phyloP scores from a whole-genome alignment of 2,329 filamentous ascomycete species.

The Didymella pinodella region DNA sequence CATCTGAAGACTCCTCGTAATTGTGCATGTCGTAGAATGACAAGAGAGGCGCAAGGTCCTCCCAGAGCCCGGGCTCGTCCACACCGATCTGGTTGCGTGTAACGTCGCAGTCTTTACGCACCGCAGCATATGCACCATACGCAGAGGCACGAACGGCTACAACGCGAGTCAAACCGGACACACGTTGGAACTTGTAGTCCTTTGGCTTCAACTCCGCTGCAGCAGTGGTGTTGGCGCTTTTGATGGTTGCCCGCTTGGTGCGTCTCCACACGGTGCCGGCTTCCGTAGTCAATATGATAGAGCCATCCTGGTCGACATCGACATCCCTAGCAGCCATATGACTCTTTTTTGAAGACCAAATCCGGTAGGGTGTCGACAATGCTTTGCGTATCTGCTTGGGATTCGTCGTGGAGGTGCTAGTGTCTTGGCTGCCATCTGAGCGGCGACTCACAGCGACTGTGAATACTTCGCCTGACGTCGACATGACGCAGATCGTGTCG shows the following conservation, averaged over 20 bases:
- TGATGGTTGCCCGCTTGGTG: constrained; percentile 81
- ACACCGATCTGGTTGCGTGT: constrained; percentile 76
- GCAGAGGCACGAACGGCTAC: constrained; percentile 84
- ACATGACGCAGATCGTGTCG: constrained; percentile 89
- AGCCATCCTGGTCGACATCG: constrained; percentile 88
- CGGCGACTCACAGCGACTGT: constrained; percentile 79
- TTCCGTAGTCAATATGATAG: constrained; percentile 90
- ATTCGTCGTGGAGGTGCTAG: constrained; percentile 82
- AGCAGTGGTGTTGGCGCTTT: constrained; percentile 65
- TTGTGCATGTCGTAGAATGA: constrained; percentile 68
- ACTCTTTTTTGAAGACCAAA: constrained; percentile 90
- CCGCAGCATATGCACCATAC: constrained; percentile 87
- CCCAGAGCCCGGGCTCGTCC: constrained; percentile 72
- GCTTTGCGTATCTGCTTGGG: constrained; percentile 88
- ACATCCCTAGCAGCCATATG: constrained; percentile 85
- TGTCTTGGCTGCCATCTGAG: constrained; percentile 64
- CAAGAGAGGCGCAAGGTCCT: constrained; percentile 74
- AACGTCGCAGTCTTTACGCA: constrained; percentile 84
- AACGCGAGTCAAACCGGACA: constrained; percentile 87
- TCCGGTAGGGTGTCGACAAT: constrained; percentile 76
- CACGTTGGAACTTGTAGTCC: constrained; percentile 93
- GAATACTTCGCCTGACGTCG: constrained; percentile 84
- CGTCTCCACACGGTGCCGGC: constrained; percentile 94
- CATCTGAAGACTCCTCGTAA: constrained; percentile 53
- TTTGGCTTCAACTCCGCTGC: constrained; percentile 71